Evolutionary conservation across 352 stramenopile species (phyloP).

Genomic region (Phytophthora macrochlamydospora): DNA sequence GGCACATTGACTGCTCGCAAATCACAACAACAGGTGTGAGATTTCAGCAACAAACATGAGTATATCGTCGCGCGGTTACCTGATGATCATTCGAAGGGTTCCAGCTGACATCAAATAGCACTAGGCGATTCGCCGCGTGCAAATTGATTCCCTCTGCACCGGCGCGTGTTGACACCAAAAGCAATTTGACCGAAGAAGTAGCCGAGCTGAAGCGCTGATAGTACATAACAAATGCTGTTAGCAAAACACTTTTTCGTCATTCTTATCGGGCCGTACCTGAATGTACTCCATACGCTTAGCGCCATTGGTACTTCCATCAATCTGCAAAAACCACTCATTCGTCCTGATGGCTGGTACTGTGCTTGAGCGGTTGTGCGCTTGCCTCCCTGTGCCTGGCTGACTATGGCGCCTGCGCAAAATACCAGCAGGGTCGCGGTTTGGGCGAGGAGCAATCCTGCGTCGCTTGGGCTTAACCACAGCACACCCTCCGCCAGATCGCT

Average conservation of each 20-base stretch:
- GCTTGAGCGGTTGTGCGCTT: background rate
- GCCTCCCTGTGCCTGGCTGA: conserved; percentile 15
- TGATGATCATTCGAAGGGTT: conserved; percentile 92
- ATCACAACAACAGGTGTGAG: conserved; percentile 9
- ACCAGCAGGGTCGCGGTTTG: conserved; percentile 61
- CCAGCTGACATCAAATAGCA: conserved; percentile 92
- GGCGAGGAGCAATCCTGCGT: conserved; percentile 28
- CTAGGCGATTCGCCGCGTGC: conserved; percentile 88
- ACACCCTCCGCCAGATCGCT: conserved; percentile 15
- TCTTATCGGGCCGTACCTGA: conserved; percentile 38
- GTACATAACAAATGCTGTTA: conserved; percentile 7
- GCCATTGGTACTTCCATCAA: conserved; percentile 76
- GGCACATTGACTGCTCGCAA: conserved; percentile 86
- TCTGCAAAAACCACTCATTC: conserved; percentile 81
- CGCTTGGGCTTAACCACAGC: conserved; percentile 35
- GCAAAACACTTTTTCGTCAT: background rate
- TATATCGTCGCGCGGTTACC: conserved; percentile 27
- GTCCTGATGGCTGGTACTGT: conserved; percentile 9
- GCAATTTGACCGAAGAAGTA: conserved; percentile 60
- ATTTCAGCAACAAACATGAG: too few relatives aligned
- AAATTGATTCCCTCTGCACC: conserved; percentile 91
- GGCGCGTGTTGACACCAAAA: conserved; percentile 81
- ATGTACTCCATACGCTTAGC: conserved; percentile 88
- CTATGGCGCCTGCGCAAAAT: conserved; percentile 58
- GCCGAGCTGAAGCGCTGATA: conserved; percentile 67